These are phyloP conservation scores for Metarhizium brunneum DNA, from an alignment of 2,329 filamentous ascomycete species.

Conservation along the genomic window DNA sequence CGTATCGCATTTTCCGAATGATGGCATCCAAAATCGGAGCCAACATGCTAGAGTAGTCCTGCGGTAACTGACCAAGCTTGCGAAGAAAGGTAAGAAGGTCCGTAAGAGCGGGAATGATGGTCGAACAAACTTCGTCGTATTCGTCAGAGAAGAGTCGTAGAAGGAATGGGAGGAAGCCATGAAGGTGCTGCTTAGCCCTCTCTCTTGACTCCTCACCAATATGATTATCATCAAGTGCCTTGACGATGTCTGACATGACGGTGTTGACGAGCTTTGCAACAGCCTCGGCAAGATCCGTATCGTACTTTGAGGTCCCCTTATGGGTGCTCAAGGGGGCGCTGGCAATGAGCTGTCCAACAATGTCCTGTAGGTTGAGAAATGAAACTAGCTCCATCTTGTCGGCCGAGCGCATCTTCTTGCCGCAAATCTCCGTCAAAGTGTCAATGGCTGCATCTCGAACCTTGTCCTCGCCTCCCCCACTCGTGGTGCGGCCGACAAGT, in stretches of 20 bases:
- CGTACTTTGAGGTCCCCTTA: slow-evolving; percentile 76
- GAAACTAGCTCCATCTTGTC: slow-evolving; percentile 93
- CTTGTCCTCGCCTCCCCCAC: slow-evolving; percentile 58
- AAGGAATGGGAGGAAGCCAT: slow-evolving; percentile 75
- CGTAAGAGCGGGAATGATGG: slow-evolving; percentile 85
- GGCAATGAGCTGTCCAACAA: slow-evolving; percentile 76
- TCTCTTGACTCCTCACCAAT: slow-evolving; percentile 55
- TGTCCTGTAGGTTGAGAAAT: slow-evolving; percentile 78
- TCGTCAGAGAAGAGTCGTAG: slow-evolving; percentile 95
- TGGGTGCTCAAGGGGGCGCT: slow-evolving; percentile 74
- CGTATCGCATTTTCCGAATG: slow-evolving; percentile 93
- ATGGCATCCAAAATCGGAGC: slow-evolving; percentile 85
- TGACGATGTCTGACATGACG: slow-evolving; percentile 77
- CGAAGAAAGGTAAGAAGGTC: slow-evolving; percentile 87
- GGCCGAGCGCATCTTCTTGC: slow-evolving; percentile 91
- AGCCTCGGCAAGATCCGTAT: slow-evolving; percentile 89
- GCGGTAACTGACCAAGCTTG: slow-evolving; percentile 64
- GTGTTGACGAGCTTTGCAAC: slow-evolving; percentile 95
- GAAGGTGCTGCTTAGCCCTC: slow-evolving; percentile 73
- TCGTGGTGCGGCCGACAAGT: slow-evolving; percentile 66
- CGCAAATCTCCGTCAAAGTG: slow-evolving; percentile 89
- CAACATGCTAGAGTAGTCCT: slow-evolving; percentile 72
- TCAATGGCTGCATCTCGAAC: slow-evolving; percentile 88
- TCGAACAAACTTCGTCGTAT: slow-evolving; percentile 95
- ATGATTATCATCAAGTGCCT: slow-evolving; percentile 62